These are phyloP conservation scores for Sutorius eximius DNA, from an alignment of 1,284 basidiomycete species.

Conservation along the genomic window DNA sequence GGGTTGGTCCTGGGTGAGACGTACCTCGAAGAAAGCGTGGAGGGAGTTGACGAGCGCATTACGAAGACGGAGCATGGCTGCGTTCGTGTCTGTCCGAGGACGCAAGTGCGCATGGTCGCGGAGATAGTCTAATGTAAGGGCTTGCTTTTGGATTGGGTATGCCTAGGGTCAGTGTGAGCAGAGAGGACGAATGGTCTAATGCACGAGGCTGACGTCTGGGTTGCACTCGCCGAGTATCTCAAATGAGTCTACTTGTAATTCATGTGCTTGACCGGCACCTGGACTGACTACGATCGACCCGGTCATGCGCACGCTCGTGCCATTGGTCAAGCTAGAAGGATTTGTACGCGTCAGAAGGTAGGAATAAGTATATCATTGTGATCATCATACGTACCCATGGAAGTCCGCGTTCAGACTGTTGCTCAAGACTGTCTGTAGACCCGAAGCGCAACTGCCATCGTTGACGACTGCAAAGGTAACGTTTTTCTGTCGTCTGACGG, in stretches of 20 bases:
- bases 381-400: constrained; percentile 13
- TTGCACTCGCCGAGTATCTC: constrained; percentile 75
- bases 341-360: constrained; percentile 5
- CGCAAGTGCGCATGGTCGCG: constrained; percentile 84
- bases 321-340: constrained; percentile 59
- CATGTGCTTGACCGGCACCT: constrained; percentile 70
- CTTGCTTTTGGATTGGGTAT: constrained; percentile 89
- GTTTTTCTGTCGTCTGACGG: constrained; percentile 82
- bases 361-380: not conserved
- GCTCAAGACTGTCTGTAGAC: constrained; percentile 76
- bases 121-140: constrained; percentile 71
- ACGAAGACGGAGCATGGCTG: constrained; percentile 75
- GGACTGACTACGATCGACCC: constrained; percentile 68
- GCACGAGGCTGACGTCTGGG: constrained; percentile 55
- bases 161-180: constrained; percentile 40
- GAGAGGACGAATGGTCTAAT: not conserved
- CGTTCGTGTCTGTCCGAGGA: constrained; percentile 69
- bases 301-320: constrained; percentile 66
- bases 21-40: constrained; percentile 69
- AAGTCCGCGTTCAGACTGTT: constrained; percentile 20
- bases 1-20: constrained; percentile 17
- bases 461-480: constrained; percentile 81
- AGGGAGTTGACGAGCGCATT: constrained; percentile 54
- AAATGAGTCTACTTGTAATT: constrained; percentile 69
- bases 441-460: constrained; percentile 72